These are phyloP conservation scores for Mucuna pruriens DNA, from an alignment of 306 rosid genomes.

Conservation along the genomic window DNA sequence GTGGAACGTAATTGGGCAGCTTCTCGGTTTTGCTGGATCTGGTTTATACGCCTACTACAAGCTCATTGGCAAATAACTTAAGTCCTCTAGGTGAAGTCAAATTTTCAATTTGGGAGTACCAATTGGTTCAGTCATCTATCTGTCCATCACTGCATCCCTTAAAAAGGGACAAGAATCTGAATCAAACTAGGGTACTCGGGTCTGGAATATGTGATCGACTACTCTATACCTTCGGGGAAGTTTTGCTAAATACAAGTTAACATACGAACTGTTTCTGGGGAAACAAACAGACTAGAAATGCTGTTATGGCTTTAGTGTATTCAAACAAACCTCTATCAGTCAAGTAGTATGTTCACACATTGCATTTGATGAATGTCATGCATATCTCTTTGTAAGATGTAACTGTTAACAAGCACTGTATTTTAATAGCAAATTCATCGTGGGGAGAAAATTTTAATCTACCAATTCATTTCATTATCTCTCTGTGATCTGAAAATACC, in stretches of 20 bases:
- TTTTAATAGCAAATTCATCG: constrained; percentile 13
- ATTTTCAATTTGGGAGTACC: constrained; percentile 29
- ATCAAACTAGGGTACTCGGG: constrained; percentile 23
- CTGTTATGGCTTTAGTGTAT: constrained; percentile 37
- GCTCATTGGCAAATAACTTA: constrained; percentile 69
- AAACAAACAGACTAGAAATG: constrained; percentile 15
- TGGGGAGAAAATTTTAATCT: neutral
- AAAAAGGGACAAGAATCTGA: constrained; percentile 30
- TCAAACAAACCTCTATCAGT: constrained; percentile 29
- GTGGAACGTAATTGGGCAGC: constrained; percentile 84
- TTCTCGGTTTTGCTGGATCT: constrained; percentile 85
- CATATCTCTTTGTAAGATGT: constrained; percentile 22
- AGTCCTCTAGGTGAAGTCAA: constrained; percentile 25
- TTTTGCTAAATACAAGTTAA: constrained; percentile 37
- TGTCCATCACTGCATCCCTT: constrained; percentile 1
- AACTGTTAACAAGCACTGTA: constrained; percentile 12
- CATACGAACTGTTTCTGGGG: constrained; percentile 28
- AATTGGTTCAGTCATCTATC: constrained; percentile 19
- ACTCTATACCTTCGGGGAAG: constrained; percentile 31
- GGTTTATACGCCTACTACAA: constrained; percentile 85
- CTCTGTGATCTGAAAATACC: neutral
- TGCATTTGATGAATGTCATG: constrained; percentile 40
- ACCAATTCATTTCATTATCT: constrained; percentile 8
- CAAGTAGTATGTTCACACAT: constrained; percentile 11
- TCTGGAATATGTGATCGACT: constrained; percentile 27